Evolutionary conservation across 1,284 basidiomycete genomes (phyloP), one percentile per base, ranked within the genome.

Genomic region (Rhodotorula sp.): DNA sequence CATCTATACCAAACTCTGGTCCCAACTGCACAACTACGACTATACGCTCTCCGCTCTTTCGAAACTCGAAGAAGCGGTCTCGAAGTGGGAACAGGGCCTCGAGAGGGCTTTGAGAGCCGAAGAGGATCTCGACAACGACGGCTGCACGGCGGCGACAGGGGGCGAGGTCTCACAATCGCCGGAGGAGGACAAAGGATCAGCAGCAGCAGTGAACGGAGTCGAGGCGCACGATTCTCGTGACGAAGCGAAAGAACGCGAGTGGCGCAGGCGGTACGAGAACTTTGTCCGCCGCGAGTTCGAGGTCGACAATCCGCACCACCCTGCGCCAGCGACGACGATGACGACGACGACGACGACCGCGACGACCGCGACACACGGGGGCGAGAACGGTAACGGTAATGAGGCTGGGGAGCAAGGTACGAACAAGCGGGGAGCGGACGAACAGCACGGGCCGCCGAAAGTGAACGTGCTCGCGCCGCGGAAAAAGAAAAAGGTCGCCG

Each of bases 21-120:
- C 69, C 46, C 55, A 64, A 33, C 70, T 78, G 33, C 78, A 79
- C 63, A 78, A 79, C 65, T 64, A 69, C 49, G 74, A 78, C 49
- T 78, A 78, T 44, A 45, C 72, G 18, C 60, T 45, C 48, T 24
- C 56, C 6, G 42, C 33, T 2, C 42, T 73, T 20, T 29, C 46
- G 2, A 37, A 49, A n/a, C 42, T 64, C 12, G 60, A 26, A 0
- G 18, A 18, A 0, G 62, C 42, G 10, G 44, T 67, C 7, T 22
- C 29, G 24, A 66, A 66, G 26, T 75, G 74, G 74, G 20, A 30
- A 10, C 33, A 12, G 6, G 74, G 71, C 22, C 58, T 75, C 29
- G 55, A 59, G 30, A 4, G 54, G 17, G 54, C 68, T 1, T 45
- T 51, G 6, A n/a, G 22, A 54, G 33, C 53, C 14, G 62, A 67